These are phyloP conservation scores for Scedosporium minutisporum DNA, from an alignment of 2,329 filamentous ascomycete species.

Conservation along the genomic window DNA sequence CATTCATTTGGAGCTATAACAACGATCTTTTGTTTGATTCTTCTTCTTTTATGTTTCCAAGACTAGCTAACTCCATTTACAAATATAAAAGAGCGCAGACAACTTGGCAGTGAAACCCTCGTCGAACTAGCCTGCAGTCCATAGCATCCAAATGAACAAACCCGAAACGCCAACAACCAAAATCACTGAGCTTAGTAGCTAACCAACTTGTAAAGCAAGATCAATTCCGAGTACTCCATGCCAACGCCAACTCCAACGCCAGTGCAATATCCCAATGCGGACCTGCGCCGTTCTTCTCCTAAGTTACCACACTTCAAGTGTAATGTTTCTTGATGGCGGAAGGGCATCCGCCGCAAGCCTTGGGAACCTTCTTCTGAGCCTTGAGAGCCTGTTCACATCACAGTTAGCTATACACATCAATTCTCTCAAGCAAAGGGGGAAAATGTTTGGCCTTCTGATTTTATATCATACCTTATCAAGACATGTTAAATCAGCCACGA, in stretches of 20 bases:
- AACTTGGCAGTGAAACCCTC: too few relatives aligned
- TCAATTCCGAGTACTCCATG: too few relatives aligned
- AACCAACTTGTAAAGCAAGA: too few relatives aligned
- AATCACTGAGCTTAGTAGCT: not conserved
- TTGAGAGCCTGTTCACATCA: not conserved
- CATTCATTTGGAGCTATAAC: not conserved
- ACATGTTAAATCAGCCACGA: not conserved
- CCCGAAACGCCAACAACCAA: not conserved
- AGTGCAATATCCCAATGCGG: not conserved
- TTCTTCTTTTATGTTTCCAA: not conserved
- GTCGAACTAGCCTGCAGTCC: too few relatives aligned
- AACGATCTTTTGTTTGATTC: not conserved
- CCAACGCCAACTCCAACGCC: too few relatives aligned
- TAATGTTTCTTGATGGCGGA: not conserved
- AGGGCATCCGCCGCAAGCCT: not conserved
- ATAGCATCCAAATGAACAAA: not conserved
- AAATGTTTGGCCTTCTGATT: not conserved
- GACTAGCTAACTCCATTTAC: not conserved
- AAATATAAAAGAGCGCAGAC: not conserved
- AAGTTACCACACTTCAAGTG: not conserved
- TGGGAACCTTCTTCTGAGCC: not conserved
- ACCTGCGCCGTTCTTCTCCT: not conserved
- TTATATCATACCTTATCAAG: not conserved
- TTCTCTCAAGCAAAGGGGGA: not conserved
- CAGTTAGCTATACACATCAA: not conserved